A percentile compares a stretch with the other conserved stretches of the same genome.
Evolutionary conservation across 306 rosid species (phyloP).

Genomic region (Fagus crenata): DNA sequence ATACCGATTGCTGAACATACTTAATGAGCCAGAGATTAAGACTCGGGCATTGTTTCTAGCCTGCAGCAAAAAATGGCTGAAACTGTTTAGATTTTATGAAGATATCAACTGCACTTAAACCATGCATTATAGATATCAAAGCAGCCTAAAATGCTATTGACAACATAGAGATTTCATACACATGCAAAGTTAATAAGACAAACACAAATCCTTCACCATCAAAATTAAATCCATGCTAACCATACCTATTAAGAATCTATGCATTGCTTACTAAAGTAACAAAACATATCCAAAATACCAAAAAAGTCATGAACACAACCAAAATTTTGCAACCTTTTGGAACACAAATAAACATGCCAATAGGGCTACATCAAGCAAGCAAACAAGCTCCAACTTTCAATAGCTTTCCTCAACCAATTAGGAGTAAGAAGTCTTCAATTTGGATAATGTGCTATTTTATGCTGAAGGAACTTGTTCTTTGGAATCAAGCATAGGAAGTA

Average conservation of each 20-base stretch:
- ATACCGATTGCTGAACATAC: constrained; percentile 82
- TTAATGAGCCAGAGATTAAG: constrained; percentile 86
- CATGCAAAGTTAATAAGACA: not conserved
- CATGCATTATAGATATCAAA: constrained; percentile 15
- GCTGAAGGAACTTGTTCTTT: not conserved
- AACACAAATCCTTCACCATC: not conserved
- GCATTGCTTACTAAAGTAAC: too few species aligned
- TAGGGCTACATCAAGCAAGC: not conserved
- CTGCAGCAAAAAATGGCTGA: constrained; percentile 38
- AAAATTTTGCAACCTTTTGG: not conserved
- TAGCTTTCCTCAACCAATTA: not conserved
- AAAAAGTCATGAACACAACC: not conserved
- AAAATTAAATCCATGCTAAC: not conserved
- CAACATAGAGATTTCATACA: not conserved
- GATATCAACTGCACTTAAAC: constrained; percentile 6
- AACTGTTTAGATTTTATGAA: not conserved
- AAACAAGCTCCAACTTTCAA: not conserved
- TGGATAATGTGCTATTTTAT: not conserved
- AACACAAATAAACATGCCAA: not conserved
- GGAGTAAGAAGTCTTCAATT: not conserved
- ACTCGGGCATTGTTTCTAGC: constrained; percentile 98
- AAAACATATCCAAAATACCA: too few species aligned
- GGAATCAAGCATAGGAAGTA: not conserved
- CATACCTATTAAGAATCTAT: too few species aligned
- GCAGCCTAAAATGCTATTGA: constrained; percentile 12